phyloP scores from a whole-genome alignment of 2,329 filamentous ascomycete genomes.

The Cadophora sp. region DNA sequence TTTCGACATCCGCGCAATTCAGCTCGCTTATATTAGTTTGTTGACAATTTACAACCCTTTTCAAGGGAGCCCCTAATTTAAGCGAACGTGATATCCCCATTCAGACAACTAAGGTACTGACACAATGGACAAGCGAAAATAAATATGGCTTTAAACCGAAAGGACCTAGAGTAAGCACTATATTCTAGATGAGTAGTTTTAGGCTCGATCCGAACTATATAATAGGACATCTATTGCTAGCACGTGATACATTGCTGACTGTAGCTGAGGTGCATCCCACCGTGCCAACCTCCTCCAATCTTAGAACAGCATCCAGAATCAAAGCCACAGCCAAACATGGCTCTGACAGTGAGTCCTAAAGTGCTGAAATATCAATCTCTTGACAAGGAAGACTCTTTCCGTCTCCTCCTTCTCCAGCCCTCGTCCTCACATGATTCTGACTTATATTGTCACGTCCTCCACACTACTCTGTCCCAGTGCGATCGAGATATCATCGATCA shows the following conservation, averaged over 20 bases:
- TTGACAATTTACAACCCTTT: background rate
- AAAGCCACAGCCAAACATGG: background rate
- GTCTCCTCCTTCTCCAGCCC: conserved; percentile 22
- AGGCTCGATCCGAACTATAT: no score
- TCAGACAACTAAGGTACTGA: background rate
- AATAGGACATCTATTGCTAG: background rate
- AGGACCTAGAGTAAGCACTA: no score
- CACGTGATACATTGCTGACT: conserved; percentile 11
- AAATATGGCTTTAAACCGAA: no score
- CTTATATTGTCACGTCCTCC: conserved; percentile 15
- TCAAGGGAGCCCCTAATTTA: background rate
- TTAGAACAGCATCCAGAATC: background rate
- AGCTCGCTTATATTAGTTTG: background rate
- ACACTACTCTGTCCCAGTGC: conserved; percentile 16
- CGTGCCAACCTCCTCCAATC: background rate
- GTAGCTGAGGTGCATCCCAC: background rate
- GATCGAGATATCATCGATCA: conserved; percentile 22
- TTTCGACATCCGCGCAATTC: background rate
- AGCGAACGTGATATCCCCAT: background rate
- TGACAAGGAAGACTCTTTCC: conserved; percentile 14
- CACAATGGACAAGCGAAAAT: no score
- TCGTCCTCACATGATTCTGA: conserved; percentile 1
- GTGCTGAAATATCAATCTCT: conserved; percentile 14
- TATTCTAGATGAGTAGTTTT: no score
- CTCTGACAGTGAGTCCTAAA: background rate